Percentiles rank a stretch among this genome's conserved stretches.
These are phyloP conservation scores for Aquilaria agallochum DNA, from an alignment of 441 rosid species.

Conservation along the genomic window DNA sequence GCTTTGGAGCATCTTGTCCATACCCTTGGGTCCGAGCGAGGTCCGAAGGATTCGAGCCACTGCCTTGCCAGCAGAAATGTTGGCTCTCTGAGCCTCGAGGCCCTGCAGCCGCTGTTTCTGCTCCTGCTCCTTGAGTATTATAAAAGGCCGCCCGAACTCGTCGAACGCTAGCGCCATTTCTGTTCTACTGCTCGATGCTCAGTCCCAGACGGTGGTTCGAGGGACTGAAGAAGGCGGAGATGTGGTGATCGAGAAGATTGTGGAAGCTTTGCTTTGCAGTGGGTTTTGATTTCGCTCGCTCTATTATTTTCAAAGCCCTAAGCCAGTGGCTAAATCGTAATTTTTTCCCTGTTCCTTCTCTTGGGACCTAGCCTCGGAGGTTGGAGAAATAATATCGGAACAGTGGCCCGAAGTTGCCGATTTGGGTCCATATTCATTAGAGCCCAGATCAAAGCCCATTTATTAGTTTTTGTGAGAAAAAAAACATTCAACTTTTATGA, in stretches of 20 bases:
- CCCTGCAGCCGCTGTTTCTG: slow-evolving; percentile 75
- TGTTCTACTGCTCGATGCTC: no score
- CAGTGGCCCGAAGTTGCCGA: no score
- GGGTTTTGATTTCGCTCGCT: neutral
- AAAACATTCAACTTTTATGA: no score
- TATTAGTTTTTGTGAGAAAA: no score
- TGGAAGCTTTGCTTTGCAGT: neutral
- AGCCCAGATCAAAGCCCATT: no score
- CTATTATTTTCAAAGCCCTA: slow-evolving; percentile 26
- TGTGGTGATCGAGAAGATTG: no score
- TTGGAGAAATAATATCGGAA: no score
- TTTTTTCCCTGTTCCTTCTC: neutral
- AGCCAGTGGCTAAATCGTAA: slow-evolving; percentile 10
- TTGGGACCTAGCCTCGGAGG: no score
- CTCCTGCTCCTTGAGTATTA: slow-evolving; percentile 61
- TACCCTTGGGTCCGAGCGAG: slow-evolving; percentile 85
- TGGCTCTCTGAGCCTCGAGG: slow-evolving; percentile 79
- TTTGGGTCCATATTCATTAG: no score
- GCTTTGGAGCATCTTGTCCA: slow-evolving; percentile 79
- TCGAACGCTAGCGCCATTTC: slow-evolving; percentile 81
- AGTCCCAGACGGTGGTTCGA: no score
- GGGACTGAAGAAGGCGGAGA: no score
- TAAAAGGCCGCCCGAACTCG: slow-evolving; percentile 72
- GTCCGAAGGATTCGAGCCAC: slow-evolving; percentile 84
- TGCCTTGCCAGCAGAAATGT: slow-evolving; percentile 71